Evolutionary conservation across 208 protist genomes (phyloP), one percentile per base, ranked within the genome.

Genomic region (Trypanosomatidae sp.): DNA sequence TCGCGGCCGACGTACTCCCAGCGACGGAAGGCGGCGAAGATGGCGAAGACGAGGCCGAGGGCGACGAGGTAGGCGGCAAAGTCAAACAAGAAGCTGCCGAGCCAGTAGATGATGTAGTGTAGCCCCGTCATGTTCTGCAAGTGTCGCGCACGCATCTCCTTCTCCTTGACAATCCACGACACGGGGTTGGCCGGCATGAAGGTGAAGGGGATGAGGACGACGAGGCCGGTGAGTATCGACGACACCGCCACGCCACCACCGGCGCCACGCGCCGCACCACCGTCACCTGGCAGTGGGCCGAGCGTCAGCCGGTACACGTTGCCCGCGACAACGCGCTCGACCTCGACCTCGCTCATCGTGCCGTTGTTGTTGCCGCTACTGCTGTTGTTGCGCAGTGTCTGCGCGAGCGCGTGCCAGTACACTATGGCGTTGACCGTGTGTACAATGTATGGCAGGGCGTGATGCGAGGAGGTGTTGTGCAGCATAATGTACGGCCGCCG

Each of bases 121-220:
- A 91, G 51, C 19, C 84, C 79, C n/a, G 73, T 74, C n/a, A 84
- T 44, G 16, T 43, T 66, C 61, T 92, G 83, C 47, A 92, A 49
- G 56, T 92, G 83, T 20, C 63, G 66, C 6, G 79, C 55, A 28
- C 66, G 74, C 39, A 48, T 67, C 49, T 87, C 60, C 11, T 75
- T 65, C 54, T 92, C 83, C 56, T 74, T 83, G 35, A 87, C 76
- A 1, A 92, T 49, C 63, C 71, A 88, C 20, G 49, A 61, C 2
- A 92, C 66, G 25, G 61, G 55, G 54, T 59, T 85, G 3, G 77
- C 61, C 3, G 77, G 75, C 11, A 88, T 49, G 30, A 84, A 77
- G 23, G 67, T 65, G 48, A 87, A 76, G 16, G 77, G 82, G 43
- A 85, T 71, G 23, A 85, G 60, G 0, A 88, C 48, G 18, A 84